phyloP scores from a whole-genome alignment of 2,329 filamentous ascomycete genomes.

The Pyricularia sp. region DNA sequence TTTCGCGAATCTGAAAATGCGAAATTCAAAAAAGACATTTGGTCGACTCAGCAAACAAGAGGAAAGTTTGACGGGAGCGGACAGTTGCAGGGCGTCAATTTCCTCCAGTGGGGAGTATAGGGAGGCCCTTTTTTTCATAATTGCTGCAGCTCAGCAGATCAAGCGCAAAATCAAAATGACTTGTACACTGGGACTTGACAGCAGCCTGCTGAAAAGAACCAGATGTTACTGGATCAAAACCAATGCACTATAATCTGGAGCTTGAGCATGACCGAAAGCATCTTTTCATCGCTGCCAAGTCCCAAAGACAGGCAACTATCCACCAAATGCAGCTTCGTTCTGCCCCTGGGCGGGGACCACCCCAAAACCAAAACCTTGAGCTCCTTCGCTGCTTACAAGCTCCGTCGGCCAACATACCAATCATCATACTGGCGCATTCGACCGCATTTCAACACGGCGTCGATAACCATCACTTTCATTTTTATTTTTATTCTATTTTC shows the following conservation, averaged over 20 bases:
- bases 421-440: background rate
- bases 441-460: background rate
- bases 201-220: background rate
- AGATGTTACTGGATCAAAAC: background rate
- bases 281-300: background rate
- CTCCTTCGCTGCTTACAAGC: background rate
- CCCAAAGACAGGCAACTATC: background rate
- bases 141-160: constrained; percentile 1
- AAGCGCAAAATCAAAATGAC: constrained; percentile 1
- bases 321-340: background rate
- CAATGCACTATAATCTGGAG: background rate
- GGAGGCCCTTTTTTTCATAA: background rate
- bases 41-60: background rate
- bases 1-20: background rate
- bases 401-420: background rate
- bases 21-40: background rate
- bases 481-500: background rate
- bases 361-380: background rate
- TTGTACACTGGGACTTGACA: background rate
- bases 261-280: background rate
- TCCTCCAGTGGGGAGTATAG: constrained; percentile 4
- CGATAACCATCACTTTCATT: background rate
- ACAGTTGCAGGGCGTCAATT: background rate
- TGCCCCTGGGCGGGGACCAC: background rate
- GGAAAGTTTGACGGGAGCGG: background rate